These are phyloP conservation scores for Papiliotrema terrestris DNA, from an alignment of 1,284 basidiomycete genomes.

Conservation along the genomic window DNA sequence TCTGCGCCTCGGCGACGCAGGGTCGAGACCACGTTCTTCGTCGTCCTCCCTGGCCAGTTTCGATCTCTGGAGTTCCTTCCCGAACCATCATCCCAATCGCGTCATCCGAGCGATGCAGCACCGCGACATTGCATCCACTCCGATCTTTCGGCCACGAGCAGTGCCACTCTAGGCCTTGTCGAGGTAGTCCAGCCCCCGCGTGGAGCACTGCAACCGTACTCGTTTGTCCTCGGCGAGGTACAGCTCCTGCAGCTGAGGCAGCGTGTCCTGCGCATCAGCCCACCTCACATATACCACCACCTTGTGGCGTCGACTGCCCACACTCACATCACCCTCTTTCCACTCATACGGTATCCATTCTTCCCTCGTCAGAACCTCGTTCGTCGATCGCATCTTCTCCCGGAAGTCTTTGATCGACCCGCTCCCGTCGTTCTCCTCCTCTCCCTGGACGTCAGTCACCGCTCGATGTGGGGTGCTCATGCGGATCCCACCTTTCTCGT, in stretches of 20 bases:
- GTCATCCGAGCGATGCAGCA: too few species aligned
- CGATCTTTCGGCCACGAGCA: background rate
- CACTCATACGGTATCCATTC: constrained; percentile 43
- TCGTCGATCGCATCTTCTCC: constrained; percentile 43
- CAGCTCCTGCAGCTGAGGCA: constrained; percentile 27
- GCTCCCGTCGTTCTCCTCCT: constrained; percentile 43
- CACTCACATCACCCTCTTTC: constrained; percentile 30
- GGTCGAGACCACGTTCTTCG: too few species aligned
- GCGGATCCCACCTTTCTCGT: background rate
- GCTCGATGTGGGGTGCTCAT: background rate
- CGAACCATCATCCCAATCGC: too few species aligned
- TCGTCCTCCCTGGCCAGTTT: too few species aligned
- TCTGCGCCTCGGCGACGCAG: too few species aligned
- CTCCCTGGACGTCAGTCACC: constrained; percentile 15
- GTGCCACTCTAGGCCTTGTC: constrained; percentile 8
- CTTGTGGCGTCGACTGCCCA: too few species aligned
- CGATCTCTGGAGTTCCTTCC: too few species aligned
- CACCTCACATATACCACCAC: background rate
- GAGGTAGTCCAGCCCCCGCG: constrained; percentile 40
- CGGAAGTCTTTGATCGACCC: constrained; percentile 48
- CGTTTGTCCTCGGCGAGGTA: constrained; percentile 32
- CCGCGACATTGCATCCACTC: too few species aligned
- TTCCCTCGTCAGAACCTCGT: constrained; percentile 40
- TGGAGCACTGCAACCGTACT: constrained; percentile 32
- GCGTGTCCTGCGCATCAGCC: constrained; percentile 19